phyloP scores from a whole-genome alignment of 768 basidiomycete species.

The Multifurca ochricompacta region DNA sequence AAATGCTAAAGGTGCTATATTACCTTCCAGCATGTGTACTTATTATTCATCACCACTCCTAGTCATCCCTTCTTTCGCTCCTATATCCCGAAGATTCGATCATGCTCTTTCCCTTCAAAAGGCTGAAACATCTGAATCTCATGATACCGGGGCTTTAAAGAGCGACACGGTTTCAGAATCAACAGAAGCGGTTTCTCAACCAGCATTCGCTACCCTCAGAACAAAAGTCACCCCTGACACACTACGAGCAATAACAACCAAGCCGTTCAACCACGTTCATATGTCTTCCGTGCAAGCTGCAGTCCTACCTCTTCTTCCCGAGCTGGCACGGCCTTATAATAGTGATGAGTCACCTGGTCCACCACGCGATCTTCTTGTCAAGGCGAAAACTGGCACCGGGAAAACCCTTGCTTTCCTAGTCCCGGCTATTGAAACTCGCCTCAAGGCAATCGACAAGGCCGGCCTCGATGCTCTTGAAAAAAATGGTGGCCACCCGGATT shows the following conservation, averaged over 20 bases:
- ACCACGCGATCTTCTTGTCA: constrained; percentile 69
- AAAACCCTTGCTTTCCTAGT: constrained; percentile 87
- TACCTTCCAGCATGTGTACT: neutral
- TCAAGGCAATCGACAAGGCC: constrained; percentile 46
- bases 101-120: constrained; percentile 16
- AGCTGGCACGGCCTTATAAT: constrained; percentile 48
- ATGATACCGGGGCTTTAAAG: neutral
- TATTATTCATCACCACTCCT: neutral
- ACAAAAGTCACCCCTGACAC: constrained; percentile 30
- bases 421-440: constrained; percentile 73
- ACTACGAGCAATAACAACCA: constrained; percentile 50
- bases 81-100: constrained; percentile 5
- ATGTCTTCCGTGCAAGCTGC: constrained; percentile 82
- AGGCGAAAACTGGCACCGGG: constrained; percentile 84
- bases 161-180: neutral
- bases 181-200: neutral
- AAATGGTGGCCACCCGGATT: constrained; percentile 33
- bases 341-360: constrained; percentile 23
- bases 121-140: neutral
- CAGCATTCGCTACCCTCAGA: constrained; percentile 29
- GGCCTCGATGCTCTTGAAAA: constrained; percentile 36
- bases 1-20: neutral
- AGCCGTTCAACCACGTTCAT: constrained; percentile 56
- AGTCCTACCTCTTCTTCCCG: constrained; percentile 70
- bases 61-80: constrained; percentile 13